Percentiles rank a stretch among this genome's conserved stretches.
These are phyloP conservation scores for Epichloe hybrida DNA, from an alignment of 2,329 filamentous ascomycete species.

Conservation along the genomic window DNA sequence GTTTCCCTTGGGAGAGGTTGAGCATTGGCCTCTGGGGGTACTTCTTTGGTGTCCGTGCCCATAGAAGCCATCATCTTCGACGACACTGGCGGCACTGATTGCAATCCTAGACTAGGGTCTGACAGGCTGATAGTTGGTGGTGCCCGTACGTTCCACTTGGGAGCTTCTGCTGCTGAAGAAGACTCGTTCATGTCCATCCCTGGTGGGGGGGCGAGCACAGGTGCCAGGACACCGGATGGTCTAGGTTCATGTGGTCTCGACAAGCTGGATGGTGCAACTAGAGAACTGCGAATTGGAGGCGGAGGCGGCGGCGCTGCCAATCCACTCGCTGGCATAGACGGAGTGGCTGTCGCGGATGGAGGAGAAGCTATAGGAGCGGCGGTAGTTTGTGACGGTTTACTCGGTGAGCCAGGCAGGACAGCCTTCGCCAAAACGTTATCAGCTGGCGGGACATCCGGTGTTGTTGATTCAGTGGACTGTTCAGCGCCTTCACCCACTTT, in stretches of 20 bases:
- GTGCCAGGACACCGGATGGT: conserved; percentile 23
- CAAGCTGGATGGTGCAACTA: conserved; percentile 12
- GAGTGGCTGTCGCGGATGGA: conserved; percentile 7
- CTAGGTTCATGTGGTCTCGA: conserved; percentile 14
- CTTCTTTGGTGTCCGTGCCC: neutral
- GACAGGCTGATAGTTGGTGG: conserved; percentile 16
- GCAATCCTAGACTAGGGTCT: neutral
- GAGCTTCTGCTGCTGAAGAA: conserved; percentile 17
- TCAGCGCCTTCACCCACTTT: neutral
- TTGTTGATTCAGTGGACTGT: neutral
- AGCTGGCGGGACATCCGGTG: neutral
- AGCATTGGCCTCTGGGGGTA: neutral
- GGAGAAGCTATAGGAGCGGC: conserved; percentile 8
- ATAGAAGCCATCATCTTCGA: neutral
- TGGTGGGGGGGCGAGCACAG: conserved; percentile 22
- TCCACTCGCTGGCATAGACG: conserved; percentile 7
- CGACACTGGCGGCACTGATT: neutral
- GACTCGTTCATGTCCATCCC: conserved; percentile 14
- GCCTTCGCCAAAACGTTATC: neutral
- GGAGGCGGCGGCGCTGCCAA: conserved; percentile 10
- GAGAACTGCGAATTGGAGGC: conserved; percentile 2
- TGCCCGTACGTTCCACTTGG: conserved; percentile 32
- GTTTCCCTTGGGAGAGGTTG: conserved; percentile 6
- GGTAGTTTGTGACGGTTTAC: neutral
- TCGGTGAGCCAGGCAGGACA: neutral